Evolutionary conservation across 371 early-diverging fungal species (phyloP).

Genomic region (Actinomortierella wolfii): DNA sequence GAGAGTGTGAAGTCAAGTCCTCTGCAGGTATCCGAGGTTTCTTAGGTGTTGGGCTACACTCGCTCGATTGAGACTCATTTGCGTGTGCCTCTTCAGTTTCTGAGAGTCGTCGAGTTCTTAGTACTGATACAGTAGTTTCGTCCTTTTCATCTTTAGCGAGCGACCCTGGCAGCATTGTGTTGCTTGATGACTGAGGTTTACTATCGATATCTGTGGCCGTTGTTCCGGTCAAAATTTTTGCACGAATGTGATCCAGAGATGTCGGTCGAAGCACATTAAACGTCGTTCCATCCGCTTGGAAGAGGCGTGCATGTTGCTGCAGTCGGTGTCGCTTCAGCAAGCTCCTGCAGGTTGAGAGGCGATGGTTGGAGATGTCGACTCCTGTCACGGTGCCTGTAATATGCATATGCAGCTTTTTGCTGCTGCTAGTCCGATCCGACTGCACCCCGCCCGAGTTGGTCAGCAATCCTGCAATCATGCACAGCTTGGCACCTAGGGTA

Average conservation of each 20-base stretch:
- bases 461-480: slow-evolving; percentile 76
- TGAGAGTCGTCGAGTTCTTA: not conserved
- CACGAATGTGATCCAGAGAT: slow-evolving; percentile 50
- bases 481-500: slow-evolving; percentile 79
- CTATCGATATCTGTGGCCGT: not conserved
- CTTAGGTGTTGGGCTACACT: slow-evolving; percentile 13
- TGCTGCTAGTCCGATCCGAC: slow-evolving; percentile 20
- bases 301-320: slow-evolving; percentile 63
- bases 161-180: no score
- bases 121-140: no score
- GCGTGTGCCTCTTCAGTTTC: no score
- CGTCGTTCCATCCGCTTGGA: slow-evolving; percentile 79
- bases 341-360: slow-evolving; percentile 74
- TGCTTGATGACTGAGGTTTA: not conserved
- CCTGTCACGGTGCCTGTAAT: slow-evolving; percentile 85
- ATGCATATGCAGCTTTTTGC: slow-evolving; percentile 28
- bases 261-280: slow-evolving; percentile 81
- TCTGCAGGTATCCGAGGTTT: slow-evolving; percentile 1
- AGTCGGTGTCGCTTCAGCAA: slow-evolving; percentile 70
- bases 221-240: slow-evolving; percentile 25
- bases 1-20: not conserved
- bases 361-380: slow-evolving; percentile 81
- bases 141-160: no score
- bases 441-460: slow-evolving; percentile 47
- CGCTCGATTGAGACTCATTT: not conserved